These are phyloP conservation scores for Westerdykella aurantiaca DNA, from an alignment of 2,329 filamentous ascomycete species.

Conservation along the genomic window DNA sequence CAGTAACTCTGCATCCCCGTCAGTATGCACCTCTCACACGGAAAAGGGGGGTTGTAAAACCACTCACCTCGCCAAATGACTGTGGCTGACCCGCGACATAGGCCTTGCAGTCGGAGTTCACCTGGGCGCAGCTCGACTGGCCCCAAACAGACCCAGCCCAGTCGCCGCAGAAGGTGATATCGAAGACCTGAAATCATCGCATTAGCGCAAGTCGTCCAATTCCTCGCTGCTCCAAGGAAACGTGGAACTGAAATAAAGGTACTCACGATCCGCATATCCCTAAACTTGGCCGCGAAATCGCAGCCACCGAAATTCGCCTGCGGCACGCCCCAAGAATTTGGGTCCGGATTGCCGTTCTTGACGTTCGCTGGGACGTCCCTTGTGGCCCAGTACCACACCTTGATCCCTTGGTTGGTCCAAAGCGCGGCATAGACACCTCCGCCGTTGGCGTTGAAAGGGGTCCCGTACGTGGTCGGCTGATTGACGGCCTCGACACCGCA, in stretches of 20 bases:
- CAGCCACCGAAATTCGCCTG: slow-evolving; percentile 36
- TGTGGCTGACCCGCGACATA: slow-evolving; percentile 37
- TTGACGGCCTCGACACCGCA: slow-evolving; percentile 25
- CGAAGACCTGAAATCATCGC: slow-evolving; percentile 34
- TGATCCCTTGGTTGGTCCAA: slow-evolving; percentile 40
- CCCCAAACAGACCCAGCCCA: slow-evolving; percentile 49
- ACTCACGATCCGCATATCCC: slow-evolving; percentile 35
- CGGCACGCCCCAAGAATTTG: slow-evolving; percentile 40
- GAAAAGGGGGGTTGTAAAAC: background rate
- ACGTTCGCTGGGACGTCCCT: slow-evolving; percentile 41
- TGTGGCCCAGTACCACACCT: slow-evolving; percentile 45
- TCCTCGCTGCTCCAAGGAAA: background rate
- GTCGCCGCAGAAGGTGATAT: slow-evolving; percentile 52
- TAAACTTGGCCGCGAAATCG: slow-evolving; percentile 32
- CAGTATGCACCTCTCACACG: slow-evolving; percentile 1
- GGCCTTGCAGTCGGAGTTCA: slow-evolving; percentile 32
- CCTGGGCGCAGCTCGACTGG: slow-evolving; percentile 22
- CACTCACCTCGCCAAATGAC: slow-evolving; percentile 31
- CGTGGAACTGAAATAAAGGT: background rate
- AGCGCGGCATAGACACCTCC: slow-evolving; percentile 42
- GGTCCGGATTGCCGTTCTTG: slow-evolving; percentile 36
- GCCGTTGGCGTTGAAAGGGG: slow-evolving; percentile 37
- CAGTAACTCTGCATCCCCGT: slow-evolving; percentile 28
- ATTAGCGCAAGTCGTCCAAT: background rate
- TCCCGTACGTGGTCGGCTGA: slow-evolving; percentile 31